Evolutionary conservation across 75 land plant genomes (phyloP).

Genomic region (Sequoia sempervirens): DNA sequence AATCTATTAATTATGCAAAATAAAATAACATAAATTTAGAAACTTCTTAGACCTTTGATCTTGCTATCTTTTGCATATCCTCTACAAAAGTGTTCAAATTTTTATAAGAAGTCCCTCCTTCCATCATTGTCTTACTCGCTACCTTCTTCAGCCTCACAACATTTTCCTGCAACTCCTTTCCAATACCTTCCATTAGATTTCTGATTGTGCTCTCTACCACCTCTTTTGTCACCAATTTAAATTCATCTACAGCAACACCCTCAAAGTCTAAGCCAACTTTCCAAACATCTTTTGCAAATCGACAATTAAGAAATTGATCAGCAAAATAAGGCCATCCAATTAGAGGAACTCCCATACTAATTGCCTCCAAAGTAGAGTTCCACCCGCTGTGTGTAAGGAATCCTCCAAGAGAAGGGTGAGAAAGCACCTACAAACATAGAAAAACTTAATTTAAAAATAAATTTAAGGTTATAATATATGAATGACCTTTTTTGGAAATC

Average conservation of each 20-base stretch:
- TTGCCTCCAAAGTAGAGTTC: slow-evolving; percentile 20
- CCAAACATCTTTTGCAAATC: background rate
- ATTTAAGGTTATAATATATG: no score
- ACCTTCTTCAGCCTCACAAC: background rate
- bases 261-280: slow-evolving; percentile 5
- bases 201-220: slow-evolving; percentile 4
- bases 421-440: background rate
- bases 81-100: background rate
- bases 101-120: background rate
- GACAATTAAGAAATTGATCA: slow-evolving; percentile 11
- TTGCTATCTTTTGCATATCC: background rate
- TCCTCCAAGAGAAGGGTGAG: slow-evolving; percentile 22
- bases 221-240: background rate
- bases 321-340: slow-evolving; percentile 11
- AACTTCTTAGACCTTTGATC: background rate
- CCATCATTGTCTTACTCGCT: background rate
- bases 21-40: background rate
- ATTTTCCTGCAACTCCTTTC: background rate
- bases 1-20: no score
- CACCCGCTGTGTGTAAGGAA: slow-evolving; percentile 24
- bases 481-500: background rate
- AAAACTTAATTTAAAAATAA: no score
- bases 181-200: background rate
- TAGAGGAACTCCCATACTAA: slow-evolving; percentile 23
- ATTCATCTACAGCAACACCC: background rate